Evolutionary conservation across 257 asterid genomes (phyloP).

Genomic region (Forsythia viridissima): DNA sequence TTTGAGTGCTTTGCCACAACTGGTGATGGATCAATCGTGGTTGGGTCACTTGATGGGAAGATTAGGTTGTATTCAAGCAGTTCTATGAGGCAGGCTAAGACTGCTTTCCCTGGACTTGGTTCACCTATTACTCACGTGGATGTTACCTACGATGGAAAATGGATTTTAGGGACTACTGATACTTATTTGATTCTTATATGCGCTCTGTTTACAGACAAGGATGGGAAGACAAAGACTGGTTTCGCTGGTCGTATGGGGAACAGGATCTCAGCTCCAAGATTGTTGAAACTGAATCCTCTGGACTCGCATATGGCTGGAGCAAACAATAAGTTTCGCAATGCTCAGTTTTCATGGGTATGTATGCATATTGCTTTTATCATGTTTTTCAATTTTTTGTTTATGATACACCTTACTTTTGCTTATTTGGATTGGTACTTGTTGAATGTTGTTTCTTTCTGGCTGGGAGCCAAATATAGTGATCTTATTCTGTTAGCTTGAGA

Average conservation of each 20-base stretch:
- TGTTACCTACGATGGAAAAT: slow-evolving; percentile 94
- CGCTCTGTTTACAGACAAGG: slow-evolving; percentile 76
- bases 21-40: slow-evolving; percentile 95
- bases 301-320: slow-evolving; percentile 90
- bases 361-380: slow-evolving; percentile 6
- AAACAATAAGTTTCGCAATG: slow-evolving; percentile 73
- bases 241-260: slow-evolving; percentile 95
- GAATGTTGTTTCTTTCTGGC: neutral
- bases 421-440: neutral
- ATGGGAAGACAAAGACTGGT: slow-evolving; percentile 79
- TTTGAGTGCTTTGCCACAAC: slow-evolving; percentile 97
- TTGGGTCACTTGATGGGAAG: slow-evolving; percentile 96
- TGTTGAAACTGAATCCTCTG: slow-evolving; percentile 76
- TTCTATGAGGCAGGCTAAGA: slow-evolving; percentile 97
- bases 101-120: slow-evolving; percentile 96
- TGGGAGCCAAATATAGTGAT: neutral
- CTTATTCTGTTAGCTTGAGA: neutral
- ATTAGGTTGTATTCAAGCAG: slow-evolving; percentile 81
- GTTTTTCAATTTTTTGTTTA: slow-evolving; percentile 13
- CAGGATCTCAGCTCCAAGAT: slow-evolving; percentile 79
- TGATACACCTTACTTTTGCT: neutral
- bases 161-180: slow-evolving; percentile 97
- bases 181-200: slow-evolving; percentile 81
- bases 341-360: slow-evolving; percentile 98
- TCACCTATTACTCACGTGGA: slow-evolving; percentile 94